phyloP scores from a whole-genome alignment of 1,284 basidiomycete genomes.

The Crucibulum cyathiforme region DNA sequence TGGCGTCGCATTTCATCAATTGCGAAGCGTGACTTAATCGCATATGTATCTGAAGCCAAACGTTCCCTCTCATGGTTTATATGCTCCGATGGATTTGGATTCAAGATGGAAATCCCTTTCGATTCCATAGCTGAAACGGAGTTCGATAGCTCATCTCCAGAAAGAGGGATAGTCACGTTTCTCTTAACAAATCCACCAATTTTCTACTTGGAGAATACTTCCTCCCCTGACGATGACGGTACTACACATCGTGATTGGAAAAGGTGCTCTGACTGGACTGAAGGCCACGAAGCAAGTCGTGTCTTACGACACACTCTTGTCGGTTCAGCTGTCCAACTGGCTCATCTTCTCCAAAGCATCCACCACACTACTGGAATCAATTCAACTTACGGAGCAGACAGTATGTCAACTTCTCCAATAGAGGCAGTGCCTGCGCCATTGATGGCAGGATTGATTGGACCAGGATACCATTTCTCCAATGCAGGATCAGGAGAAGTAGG shows the following conservation, averaged over 20 bases:
- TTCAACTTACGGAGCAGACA: no score
- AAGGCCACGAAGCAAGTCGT: constrained; percentile 71
- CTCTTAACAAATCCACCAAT: constrained; percentile 66
- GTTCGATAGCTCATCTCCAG: constrained; percentile 61
- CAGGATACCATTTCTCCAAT: constrained; percentile 13
- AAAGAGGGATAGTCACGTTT: constrained; percentile 65
- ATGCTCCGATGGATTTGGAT: constrained; percentile 70
- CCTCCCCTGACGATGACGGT: constrained; percentile 38
- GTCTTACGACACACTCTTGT: constrained; percentile 70
- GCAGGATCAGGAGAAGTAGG: no score
- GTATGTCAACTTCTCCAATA: constrained; percentile 16
- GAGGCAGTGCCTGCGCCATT: constrained; percentile 51
- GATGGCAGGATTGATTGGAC: constrained; percentile 28
- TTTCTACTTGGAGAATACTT: constrained; percentile 67
- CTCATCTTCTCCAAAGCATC: constrained; percentile 61
- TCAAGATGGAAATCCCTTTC: constrained; percentile 85
- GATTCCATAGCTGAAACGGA: constrained; percentile 62
- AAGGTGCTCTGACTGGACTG: constrained; percentile 77
- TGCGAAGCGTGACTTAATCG: constrained; percentile 69
- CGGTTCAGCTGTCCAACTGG: constrained; percentile 68
- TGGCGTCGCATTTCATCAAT: constrained; percentile 74
- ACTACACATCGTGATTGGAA: constrained; percentile 58
- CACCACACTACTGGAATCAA: neutral
- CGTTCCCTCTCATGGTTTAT: constrained; percentile 79
- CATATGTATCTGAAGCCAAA: constrained; percentile 71